Evolutionary conservation across 441 rosid genomes (phyloP).

Genomic region (Adansonia grandidieri): DNA sequence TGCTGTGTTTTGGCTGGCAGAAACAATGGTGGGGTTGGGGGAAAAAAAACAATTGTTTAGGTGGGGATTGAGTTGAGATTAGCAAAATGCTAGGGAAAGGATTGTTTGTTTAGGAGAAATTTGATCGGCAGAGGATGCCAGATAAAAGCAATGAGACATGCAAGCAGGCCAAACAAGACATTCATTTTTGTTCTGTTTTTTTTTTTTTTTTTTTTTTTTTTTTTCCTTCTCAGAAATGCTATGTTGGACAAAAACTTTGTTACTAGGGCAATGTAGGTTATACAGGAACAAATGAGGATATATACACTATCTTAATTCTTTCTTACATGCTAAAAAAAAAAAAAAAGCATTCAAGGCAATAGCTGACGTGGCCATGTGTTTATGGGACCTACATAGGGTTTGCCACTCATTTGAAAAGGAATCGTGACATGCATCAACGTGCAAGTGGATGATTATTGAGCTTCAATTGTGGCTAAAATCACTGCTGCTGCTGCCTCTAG

Average conservation of each 20-base stretch:
- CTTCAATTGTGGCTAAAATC: neutral
- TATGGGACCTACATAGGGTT: constrained; percentile 30
- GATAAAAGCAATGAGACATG: neutral
- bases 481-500: neutral
- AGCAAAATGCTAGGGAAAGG: neutral
- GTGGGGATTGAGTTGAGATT: constrained; percentile 20
- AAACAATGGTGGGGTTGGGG: constrained; percentile 2
- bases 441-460: constrained; percentile 29
- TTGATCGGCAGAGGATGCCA: neutral
- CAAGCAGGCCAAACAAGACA: constrained; percentile 7
- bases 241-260: neutral
- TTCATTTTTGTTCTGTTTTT: neutral
- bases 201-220: no score
- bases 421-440: constrained; percentile 25
- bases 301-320: neutral
- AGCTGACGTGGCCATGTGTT: constrained; percentile 51
- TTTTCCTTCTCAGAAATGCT: neutral
- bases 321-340: neutral
- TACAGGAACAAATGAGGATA: neutral
- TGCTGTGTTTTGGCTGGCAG: constrained; percentile 40
- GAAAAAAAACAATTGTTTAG: constrained; percentile 16
- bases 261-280: no score
- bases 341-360: neutral
- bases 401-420: constrained; percentile 34
- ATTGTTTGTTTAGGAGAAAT: neutral